phyloP scores from a whole-genome alignment of 106 monocot species.

The Platanthera zijinensis region DNA sequence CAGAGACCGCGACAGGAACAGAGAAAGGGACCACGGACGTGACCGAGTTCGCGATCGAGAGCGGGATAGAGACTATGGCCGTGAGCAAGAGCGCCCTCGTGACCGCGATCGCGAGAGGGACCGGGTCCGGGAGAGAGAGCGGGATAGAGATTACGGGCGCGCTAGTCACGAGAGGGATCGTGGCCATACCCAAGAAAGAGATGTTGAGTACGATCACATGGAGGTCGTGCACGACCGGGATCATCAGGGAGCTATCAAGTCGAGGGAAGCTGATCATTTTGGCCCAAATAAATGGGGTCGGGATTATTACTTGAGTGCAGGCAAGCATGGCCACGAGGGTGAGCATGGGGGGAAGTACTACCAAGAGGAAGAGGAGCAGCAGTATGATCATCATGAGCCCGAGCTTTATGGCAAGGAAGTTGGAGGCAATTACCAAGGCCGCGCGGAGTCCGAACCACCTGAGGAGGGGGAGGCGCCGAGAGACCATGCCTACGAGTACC shows the following conservation, averaged over 20 bases:
- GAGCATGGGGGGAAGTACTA: constrained; percentile 24
- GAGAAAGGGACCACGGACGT: constrained; percentile 32
- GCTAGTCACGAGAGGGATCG: constrained; percentile 27
- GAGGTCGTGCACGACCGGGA: constrained; percentile 32
- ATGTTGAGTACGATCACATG: constrained; percentile 19
- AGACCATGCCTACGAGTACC: constrained; percentile 52
- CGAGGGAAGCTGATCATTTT: constrained; percentile 26
- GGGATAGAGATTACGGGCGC: constrained; percentile 29
- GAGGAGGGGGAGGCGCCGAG: constrained; percentile 56
- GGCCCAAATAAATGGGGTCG: constrained; percentile 14
- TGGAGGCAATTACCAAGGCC: constrained; percentile 15
- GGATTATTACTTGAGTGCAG: constrained; percentile 18
- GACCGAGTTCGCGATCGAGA: constrained; percentile 28
- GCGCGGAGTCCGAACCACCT: constrained; percentile 24
- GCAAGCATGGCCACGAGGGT: constrained; percentile 25
- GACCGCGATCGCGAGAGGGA: constrained; percentile 32
- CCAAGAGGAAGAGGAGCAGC: constrained; percentile 15
- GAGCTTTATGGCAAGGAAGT: constrained; percentile 19
- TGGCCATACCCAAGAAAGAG: constrained; percentile 31
- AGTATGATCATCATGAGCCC: constrained; percentile 23
- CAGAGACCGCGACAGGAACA: constrained; percentile 23
- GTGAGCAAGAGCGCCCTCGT: constrained; percentile 33
- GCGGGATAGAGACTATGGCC: constrained; percentile 30
- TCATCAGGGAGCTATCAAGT: constrained; percentile 1
- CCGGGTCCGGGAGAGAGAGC: constrained; percentile 14